phyloP scores from a whole-genome alignment of 441 rosid genomes.

The Theobroma grandiflorum region DNA sequence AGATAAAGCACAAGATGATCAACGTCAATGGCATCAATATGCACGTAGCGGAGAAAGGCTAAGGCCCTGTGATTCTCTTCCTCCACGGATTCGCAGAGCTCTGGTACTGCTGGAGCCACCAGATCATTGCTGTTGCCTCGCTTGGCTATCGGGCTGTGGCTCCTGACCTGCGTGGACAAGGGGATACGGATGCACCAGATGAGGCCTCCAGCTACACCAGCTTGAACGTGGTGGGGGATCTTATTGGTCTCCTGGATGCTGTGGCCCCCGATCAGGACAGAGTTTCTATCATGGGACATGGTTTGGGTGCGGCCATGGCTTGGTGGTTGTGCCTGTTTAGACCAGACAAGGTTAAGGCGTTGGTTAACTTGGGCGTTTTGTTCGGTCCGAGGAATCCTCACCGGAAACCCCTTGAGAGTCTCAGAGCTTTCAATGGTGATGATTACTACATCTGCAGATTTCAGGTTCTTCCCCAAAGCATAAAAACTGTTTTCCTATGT shows the following conservation, averaged over 20 bases:
- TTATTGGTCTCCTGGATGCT: slow-evolving; percentile 58
- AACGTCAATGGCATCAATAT: slow-evolving; percentile 69
- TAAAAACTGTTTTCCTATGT: not conserved
- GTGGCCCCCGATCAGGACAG: slow-evolving; percentile 51
- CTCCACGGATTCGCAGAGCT: slow-evolving; percentile 78
- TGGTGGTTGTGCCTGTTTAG: slow-evolving; percentile 67
- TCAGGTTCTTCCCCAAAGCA: slow-evolving; percentile 46
- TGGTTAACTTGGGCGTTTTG: slow-evolving; percentile 58
- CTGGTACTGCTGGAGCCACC: slow-evolving; percentile 87
- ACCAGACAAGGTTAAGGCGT: slow-evolving; percentile 70
- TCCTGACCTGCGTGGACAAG: slow-evolving; percentile 77
- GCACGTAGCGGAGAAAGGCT: slow-evolving; percentile 67
- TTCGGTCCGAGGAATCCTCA: slow-evolving; percentile 57
- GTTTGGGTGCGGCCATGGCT: slow-evolving; percentile 70
- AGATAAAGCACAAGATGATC: slow-evolving; percentile 53
- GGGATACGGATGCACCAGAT: slow-evolving; percentile 71
- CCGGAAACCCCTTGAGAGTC: slow-evolving; percentile 38
- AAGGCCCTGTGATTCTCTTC: slow-evolving; percentile 63
- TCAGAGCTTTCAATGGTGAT: slow-evolving; percentile 54
- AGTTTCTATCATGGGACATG: slow-evolving; percentile 76
- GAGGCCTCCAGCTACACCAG: slow-evolving; percentile 45
- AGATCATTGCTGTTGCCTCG: slow-evolving; percentile 62
- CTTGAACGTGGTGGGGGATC: slow-evolving; percentile 62
- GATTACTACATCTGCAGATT: slow-evolving; percentile 73
- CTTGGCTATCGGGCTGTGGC: slow-evolving; percentile 77